Conservation (phyloP, 495 filamentous ascomycete genomes). For the Thozetella sp. region DNA sequence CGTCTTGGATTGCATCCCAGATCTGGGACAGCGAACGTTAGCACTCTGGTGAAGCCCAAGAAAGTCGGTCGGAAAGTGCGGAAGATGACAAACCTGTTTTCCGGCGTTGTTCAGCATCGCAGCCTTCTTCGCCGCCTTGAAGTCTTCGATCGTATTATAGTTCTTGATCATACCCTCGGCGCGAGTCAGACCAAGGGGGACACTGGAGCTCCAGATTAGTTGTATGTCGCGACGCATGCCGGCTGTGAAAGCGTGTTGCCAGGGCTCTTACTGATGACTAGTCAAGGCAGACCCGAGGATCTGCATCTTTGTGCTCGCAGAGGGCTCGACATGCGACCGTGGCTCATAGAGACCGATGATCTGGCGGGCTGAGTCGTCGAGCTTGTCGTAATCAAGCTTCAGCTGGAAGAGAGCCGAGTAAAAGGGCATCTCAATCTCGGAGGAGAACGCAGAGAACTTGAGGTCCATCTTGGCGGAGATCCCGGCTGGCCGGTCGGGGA, state of each 20-base stretch:
- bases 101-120: slow-evolving; percentile 73
- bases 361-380: slow-evolving; percentile 86
- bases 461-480: slow-evolving; percentile 30
- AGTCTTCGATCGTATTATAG: slow-evolving; percentile 94
- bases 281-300: slow-evolving; percentile 84
- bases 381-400: slow-evolving; percentile 96
- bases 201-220: slow-evolving; percentile 48
- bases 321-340: slow-evolving; percentile 64
- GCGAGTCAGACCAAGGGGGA: slow-evolving; percentile 70
- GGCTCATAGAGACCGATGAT: slow-evolving; percentile 91
- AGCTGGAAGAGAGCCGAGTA: slow-evolving; percentile 84
- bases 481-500: not conserved
- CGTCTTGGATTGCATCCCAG: slow-evolving; percentile 96
- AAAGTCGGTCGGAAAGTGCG: not conserved
- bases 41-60: not conserved
- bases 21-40: slow-evolving; percentile 56
- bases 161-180: slow-evolving; percentile 96
- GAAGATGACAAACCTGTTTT: slow-evolving; percentile 60
- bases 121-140: slow-evolving; percentile 72
- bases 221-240: not conserved
- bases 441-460: slow-evolving; percentile 81
- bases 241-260: not conserved
- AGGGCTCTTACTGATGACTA: slow-evolving; percentile 69
- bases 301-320: slow-evolving; percentile 81
- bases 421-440: slow-evolving; percentile 93